Evolutionary conservation across 2,329 filamentous ascomycete genomes (phyloP), one percentile per base, ranked within the genome.

Genomic region (Trichophyton mentagrophytes): DNA sequence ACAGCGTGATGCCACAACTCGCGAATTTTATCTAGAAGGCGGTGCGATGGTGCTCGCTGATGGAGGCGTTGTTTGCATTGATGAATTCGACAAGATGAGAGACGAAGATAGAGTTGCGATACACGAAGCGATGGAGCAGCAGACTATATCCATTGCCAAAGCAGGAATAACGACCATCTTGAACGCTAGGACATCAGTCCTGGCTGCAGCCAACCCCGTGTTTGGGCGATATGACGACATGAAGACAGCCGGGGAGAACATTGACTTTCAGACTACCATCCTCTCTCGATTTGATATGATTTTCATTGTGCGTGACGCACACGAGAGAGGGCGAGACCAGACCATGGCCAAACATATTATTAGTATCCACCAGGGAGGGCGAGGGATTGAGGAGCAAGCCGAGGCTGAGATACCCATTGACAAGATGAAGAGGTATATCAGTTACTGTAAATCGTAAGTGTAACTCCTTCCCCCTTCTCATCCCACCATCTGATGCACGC

Each of bases 21-120:
- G 93, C 58, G 93, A 99, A 72, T 99, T 99, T 74, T 99, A 97
- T 69, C 84, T 99, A 0, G 93, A 99, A 78, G 93, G 93, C 55
- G 93, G 93, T 75, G 93, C 93, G 36, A 97, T 99, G 93, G 93
- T 99, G 2, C 83, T 99, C 17, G 93, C 93, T 3, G 93, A 99
- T 66, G 91, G 91, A 1, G 93, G 93, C 68, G 92, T 97, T 0
- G 93, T 97, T 8, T 97, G 93, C 74, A 99, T 99, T 67, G 93
- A 99, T 71, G 93, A 99, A 76, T 99, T 99, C 71, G 93, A 99
- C 78, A 99, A 99, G 80, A 99, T 99, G 93, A 83, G 93, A 64
- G 93, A 99, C 71, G 93, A 99, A 73, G 93, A 99, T 69, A 84
- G 93, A 67, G 93, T 97, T 5, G 93, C 93, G 1, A 99, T 99